Evolutionary conservation across 305 asterid genomes (phyloP), one percentile per base, ranked within the genome.

Genomic region (Solanum chacoense): DNA sequence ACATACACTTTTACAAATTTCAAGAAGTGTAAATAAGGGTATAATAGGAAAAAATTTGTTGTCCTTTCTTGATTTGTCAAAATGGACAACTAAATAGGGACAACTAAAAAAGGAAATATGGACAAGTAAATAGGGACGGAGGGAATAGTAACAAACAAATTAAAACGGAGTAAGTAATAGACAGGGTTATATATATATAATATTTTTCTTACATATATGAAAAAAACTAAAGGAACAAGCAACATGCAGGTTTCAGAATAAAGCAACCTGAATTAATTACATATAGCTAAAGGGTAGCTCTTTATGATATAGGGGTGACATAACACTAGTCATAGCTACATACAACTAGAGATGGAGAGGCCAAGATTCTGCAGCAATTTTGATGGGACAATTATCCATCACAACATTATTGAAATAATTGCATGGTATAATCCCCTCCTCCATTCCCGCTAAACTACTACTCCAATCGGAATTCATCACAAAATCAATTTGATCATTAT

Each of bases 361-460:
- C 88, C 92, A 89, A 90, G 92, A 89, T 85, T 92, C 90, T 85
- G 88, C 86, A 85, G 91, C 84, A 87, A 85, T 85, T 89, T 71
- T 87, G 89, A 89, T 85, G 84, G 90, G 90, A 89, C 88, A 81
- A 89, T 77, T 71, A 28, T 71, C 76, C 22, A 71, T 71, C 22
- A 12, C 35, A 6, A 69, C 75, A 3, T 72, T 29, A 72, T 72
- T 92, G 88, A 86, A 72, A 91, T 89, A 90, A 91, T 89, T 90
- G 65, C 85, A 79, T 79, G 81, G 40, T 10, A 80, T 18, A 50
- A 50, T 91, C 91, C 92, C 91, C 91, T 83, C 90, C 90, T 88
- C 42, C n/a, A 78, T 35, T 18, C 35, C 87, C 6, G 8, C 18
- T 14, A 88, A 45, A 88, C 38, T 13, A 71, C 83, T 38, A 40